These are phyloP conservation scores for Chrysosphaeria jannelii DNA, from an alignment of 2,329 filamentous ascomycete species.

Conservation along the genomic window DNA sequence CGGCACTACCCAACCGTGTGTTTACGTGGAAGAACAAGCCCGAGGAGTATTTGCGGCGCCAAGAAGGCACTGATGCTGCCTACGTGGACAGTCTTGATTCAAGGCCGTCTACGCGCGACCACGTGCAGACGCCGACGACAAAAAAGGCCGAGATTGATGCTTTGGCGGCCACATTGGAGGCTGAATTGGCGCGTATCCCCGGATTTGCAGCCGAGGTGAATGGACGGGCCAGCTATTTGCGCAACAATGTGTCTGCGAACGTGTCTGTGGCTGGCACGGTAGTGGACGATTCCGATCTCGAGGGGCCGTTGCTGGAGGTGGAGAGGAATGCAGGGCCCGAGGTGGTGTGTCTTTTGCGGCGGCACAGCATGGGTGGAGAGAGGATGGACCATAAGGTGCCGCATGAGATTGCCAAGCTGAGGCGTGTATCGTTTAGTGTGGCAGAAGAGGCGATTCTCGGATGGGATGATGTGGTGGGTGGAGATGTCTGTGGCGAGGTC, in stretches of 20 bases:
- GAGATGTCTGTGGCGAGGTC: background rate
- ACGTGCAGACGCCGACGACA: background rate
- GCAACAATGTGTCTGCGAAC: conserved; percentile 20
- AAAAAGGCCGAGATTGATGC: conserved; percentile 1
- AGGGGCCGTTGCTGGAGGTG: conserved; percentile 18
- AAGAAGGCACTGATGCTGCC: too few species aligned
- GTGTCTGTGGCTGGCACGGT: conserved; percentile 18
- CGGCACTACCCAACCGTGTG: conserved; percentile 11
- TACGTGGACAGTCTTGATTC: background rate
- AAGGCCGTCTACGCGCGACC: background rate
- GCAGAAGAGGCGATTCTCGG: conserved; percentile 43
- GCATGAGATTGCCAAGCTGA: conserved; percentile 21
- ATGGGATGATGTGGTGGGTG: too few species aligned
- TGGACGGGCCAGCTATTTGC: conserved; percentile 11
- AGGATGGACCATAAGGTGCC: background rate
- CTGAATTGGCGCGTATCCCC: conserved; percentile 1
- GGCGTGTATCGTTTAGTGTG: conserved; percentile 44
- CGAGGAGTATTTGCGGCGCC: conserved; percentile 25
- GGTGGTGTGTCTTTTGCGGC: conserved; percentile 23
- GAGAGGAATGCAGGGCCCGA: conserved; percentile 11
- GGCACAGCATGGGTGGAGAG: conserved; percentile 21
- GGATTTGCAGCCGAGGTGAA: conserved; percentile 1
- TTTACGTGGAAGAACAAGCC: conserved; percentile 36
- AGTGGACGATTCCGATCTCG: conserved; percentile 23
- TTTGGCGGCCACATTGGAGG: conserved; percentile 2